Percentiles rank a stretch among this genome's conserved stretches.
These are phyloP conservation scores for Gryganskiella cystojenkinii DNA, from an alignment of 192 early-diverging fungal species.

Conservation along the genomic window DNA sequence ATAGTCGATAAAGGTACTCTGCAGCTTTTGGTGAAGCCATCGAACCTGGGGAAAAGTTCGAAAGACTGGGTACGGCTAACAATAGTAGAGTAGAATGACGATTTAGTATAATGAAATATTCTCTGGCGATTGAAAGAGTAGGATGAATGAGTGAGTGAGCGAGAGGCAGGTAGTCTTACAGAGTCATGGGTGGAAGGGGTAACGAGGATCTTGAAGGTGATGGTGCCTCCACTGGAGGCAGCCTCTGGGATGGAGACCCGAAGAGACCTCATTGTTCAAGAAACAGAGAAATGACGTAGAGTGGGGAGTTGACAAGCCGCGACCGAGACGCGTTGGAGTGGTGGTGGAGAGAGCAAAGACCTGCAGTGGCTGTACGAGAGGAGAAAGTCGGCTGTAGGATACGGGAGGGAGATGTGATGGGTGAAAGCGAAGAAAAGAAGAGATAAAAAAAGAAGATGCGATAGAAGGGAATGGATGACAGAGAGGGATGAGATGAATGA, in stretches of 20 bases:
- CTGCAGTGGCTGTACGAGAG: too few species aligned
- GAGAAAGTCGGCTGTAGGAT: too few species aligned
- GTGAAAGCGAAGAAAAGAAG: too few species aligned
- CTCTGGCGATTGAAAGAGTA: neutral
- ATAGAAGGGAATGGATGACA: too few species aligned
- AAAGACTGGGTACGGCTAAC: slow-evolving; percentile 52
- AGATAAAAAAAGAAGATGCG: too few species aligned
- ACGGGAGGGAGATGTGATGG: too few species aligned
- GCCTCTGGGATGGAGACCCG: slow-evolving; percentile 60
- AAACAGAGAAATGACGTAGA: too few species aligned
- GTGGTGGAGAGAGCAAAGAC: too few species aligned
- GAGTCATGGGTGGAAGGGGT: slow-evolving; percentile 28
- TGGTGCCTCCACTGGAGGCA: slow-evolving; percentile 61
- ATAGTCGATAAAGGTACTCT: slow-evolving; percentile 38
- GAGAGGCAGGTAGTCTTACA: slow-evolving; percentile 4
- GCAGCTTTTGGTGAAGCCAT: slow-evolving; percentile 59
- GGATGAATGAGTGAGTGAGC: neutral
- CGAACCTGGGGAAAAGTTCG: slow-evolving; percentile 63
- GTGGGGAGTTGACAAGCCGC: too few species aligned
- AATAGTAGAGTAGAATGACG: neutral
- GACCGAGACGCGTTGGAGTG: too few species aligned
- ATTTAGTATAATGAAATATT: neutral
- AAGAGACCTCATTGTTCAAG: slow-evolving; percentile 20
- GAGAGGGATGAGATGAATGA: too few species aligned
- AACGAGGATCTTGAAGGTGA: slow-evolving; percentile 64